These are phyloP conservation scores for Bretziella fagacearum DNA, from an alignment of 2,329 filamentous ascomycete genomes.

Conservation along the genomic window DNA sequence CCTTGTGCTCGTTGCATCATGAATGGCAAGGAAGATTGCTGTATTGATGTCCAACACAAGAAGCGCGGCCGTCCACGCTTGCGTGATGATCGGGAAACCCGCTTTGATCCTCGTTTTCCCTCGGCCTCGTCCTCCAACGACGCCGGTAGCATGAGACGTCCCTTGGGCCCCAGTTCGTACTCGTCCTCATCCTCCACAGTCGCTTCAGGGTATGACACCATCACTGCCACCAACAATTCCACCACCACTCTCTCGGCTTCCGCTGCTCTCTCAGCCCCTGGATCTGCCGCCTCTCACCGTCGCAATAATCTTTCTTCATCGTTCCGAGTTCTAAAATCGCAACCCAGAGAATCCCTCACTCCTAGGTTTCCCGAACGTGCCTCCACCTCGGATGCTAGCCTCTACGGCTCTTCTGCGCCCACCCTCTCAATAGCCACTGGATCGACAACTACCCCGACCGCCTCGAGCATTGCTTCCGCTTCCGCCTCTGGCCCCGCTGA, in stretches of 20 bases:
- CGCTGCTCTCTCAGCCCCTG: not conserved
- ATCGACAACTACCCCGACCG: not conserved
- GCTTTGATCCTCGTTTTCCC: slow-evolving; percentile 36
- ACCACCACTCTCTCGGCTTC: slow-evolving; percentile 21
- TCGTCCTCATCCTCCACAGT: slow-evolving; percentile 8
- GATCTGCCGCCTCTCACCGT: not conserved
- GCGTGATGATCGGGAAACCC: slow-evolving; percentile 49
- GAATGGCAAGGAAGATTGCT: slow-evolving; percentile 65
- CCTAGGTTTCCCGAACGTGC: slow-evolving; percentile 36
- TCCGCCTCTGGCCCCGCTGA: slow-evolving; percentile 28
- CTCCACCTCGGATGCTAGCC: slow-evolving; percentile 30
- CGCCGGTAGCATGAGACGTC: slow-evolving; percentile 9
- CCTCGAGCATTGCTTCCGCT: slow-evolving; percentile 23
- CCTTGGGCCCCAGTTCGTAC: slow-evolving; percentile 11
- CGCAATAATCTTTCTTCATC: not conserved
- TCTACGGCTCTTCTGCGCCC: slow-evolving; percentile 24
- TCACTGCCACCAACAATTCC: slow-evolving; percentile 20
- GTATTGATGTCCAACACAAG: slow-evolving; percentile 72
- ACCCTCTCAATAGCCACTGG: slow-evolving; percentile 13
- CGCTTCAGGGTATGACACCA: slow-evolving; percentile 24
- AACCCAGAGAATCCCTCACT: slow-evolving; percentile 30
- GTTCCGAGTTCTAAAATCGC: slow-evolving; percentile 37
- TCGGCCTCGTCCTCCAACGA: slow-evolving; percentile 19
- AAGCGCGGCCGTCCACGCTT: slow-evolving; percentile 64
- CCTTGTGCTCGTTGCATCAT: slow-evolving; percentile 63